Conservation (phyloP, 2,329 filamentous ascomycete species). For the Orbilia blumenaviensis region DNA sequence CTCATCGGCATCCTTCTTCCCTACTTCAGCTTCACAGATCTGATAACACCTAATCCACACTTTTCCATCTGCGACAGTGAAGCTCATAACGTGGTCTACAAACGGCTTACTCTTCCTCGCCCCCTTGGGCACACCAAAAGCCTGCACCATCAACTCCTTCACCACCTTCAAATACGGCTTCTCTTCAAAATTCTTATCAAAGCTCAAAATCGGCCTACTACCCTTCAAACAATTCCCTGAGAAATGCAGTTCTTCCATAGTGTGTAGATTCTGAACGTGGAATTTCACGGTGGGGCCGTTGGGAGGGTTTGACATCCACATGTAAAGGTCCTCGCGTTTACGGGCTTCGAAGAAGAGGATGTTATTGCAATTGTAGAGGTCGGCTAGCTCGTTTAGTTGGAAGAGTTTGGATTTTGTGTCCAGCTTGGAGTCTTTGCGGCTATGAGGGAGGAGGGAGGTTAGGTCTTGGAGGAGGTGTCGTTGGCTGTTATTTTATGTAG, state of each 20-base stretch:
- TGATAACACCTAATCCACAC: conserved; percentile 97
- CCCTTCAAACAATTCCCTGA: conserved; percentile 97
- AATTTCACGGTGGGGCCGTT: conserved; percentile 80
- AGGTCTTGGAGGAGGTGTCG: conserved; percentile 92
- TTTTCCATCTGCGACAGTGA: conserved; percentile 89
- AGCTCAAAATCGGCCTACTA: conserved; percentile 87
- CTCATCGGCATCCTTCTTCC: conserved; percentile 61
- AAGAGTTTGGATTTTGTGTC: conserved; percentile 91
- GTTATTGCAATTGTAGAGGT: conserved; percentile 93
- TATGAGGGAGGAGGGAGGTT: conserved; percentile 86
- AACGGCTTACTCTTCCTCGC: conserved; percentile 94
- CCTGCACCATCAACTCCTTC: conserved; percentile 88
- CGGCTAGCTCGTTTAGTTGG: conserved; percentile 78
- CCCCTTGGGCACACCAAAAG: conserved; percentile 89
- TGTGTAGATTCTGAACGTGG: conserved; percentile 87
- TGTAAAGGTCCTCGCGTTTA: conserved; percentile 92
- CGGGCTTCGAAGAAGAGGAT: conserved; percentile 94
- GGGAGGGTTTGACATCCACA: conserved; percentile 91
- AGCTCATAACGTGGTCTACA: conserved; percentile 91
- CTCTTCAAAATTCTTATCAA: conserved; percentile 85
- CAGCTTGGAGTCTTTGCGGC: conserved; percentile 93
- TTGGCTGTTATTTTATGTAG: conserved; percentile 73
- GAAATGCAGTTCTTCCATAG: conserved; percentile 96
- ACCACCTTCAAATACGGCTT: conserved; percentile 82
- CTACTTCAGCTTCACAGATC: conserved; percentile 79